Evolutionary conservation across 306 rosid genomes (phyloP).

Genomic region (Casuarina cunninghamiana): DNA sequence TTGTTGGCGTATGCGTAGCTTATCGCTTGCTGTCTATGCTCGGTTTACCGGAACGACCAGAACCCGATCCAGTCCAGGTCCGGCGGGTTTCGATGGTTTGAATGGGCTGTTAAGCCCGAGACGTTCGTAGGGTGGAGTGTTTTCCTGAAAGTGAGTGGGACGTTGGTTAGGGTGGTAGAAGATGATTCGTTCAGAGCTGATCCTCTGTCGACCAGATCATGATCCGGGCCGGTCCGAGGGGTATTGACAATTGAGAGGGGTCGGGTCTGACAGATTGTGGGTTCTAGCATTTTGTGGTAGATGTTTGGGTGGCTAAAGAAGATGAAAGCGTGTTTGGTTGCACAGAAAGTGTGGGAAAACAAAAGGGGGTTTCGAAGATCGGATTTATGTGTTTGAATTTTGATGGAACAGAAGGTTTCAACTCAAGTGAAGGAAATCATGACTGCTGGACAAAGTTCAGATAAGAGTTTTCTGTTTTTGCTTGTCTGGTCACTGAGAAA

Average conservation of each 20-base stretch:
- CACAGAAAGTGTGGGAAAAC: slow-evolving; percentile 7
- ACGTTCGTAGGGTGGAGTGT: not conserved
- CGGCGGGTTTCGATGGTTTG: slow-evolving; percentile 50
- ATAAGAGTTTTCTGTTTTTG: not conserved
- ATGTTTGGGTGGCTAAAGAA: not conserved
- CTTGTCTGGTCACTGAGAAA: not conserved
- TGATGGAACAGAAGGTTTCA: not conserved
- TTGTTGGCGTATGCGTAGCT: slow-evolving; percentile 61
- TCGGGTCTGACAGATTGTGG: not conserved
- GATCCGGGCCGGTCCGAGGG: not conserved
- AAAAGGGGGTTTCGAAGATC: not conserved
- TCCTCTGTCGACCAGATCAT: not conserved
- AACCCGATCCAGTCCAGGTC: slow-evolving; percentile 18
- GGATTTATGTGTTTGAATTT: not conserved
- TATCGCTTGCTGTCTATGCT: slow-evolving; percentile 38
- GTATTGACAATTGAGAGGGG: not conserved
- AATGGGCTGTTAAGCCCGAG: not conserved
- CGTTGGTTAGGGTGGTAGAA: too few species aligned
- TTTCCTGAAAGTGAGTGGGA: not conserved
- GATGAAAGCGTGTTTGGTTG: slow-evolving; percentile 10
- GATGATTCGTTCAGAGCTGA: too few species aligned
- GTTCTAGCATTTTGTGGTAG: not conserved
- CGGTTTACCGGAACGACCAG: slow-evolving; percentile 19
- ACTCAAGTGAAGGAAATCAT: not conserved
- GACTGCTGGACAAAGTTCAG: not conserved